These are phyloP conservation scores for Persicaria tinctoria DNA, from an alignment of 148 eudicot species.

Conservation along the genomic window DNA sequence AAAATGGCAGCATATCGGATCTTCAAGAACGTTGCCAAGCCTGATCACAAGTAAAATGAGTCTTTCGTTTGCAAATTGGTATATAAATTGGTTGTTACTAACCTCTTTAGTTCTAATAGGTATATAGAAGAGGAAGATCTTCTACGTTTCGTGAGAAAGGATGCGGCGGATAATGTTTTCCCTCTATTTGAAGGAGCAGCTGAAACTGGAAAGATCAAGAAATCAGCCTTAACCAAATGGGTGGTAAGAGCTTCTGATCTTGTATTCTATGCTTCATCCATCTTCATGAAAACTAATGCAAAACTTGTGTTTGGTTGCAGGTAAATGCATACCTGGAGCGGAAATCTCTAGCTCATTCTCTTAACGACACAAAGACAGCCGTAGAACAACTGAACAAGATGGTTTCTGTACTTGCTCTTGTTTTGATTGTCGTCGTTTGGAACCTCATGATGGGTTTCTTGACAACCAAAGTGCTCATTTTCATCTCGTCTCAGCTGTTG, in stretches of 20 bases:
- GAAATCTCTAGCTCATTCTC: slow-evolving; percentile 58
- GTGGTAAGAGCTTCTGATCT: not conserved
- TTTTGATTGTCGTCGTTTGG: slow-evolving; percentile 52
- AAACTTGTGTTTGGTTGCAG: slow-evolving; percentile 21
- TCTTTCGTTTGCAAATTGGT: not conserved
- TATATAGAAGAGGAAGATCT: slow-evolving; percentile 18
- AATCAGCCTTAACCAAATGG: slow-evolving; percentile 14
- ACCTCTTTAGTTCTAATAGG: not conserved
- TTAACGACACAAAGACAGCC: slow-evolving; percentile 78
- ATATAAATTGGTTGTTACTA: not conserved
- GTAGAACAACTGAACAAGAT: slow-evolving; percentile 66
- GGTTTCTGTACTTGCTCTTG: slow-evolving; percentile 28
- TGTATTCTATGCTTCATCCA: not conserved
- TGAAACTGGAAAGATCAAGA: slow-evolving; percentile 16
- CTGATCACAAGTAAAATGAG: slow-evolving; percentile 36
- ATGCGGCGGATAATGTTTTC: slow-evolving; percentile 8
- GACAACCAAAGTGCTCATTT: slow-evolving; percentile 56
- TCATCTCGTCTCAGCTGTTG: slow-evolving; percentile 65
- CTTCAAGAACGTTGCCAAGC: slow-evolving; percentile 66
- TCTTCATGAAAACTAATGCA: not conserved
- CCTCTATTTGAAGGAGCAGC: slow-evolving; percentile 18
- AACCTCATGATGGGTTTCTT: slow-evolving; percentile 67
- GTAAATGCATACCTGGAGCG: slow-evolving; percentile 64
- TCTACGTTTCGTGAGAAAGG: slow-evolving; percentile 15
- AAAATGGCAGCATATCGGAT: slow-evolving; percentile 50